A percentile compares a stretch with the other conserved stretches of the same genome.
Evolutionary conservation across 805 yeast species (phyloP).

Genomic region (Pichia kluyveri): DNA sequence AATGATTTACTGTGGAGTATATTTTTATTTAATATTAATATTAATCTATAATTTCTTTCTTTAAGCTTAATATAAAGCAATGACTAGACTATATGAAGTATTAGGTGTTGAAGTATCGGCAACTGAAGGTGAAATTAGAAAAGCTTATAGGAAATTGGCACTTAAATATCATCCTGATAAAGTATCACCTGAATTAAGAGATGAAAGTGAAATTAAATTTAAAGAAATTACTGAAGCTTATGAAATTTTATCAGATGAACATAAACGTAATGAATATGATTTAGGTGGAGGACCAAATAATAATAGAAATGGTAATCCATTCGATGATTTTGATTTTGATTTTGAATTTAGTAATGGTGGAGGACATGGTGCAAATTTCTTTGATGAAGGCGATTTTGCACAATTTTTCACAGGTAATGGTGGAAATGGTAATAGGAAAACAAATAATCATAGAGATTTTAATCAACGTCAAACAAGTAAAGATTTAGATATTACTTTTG

Average conservation of each 20-base stretch:
- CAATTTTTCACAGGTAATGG: constrained; percentile 27
- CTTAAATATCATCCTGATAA: constrained; percentile 86
- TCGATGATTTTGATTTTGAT: constrained; percentile 21
- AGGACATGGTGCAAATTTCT: constrained; percentile 72
- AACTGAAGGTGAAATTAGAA: constrained; percentile 61
- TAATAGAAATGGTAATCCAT: constrained; percentile 3
- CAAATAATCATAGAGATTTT: constrained; percentile 8
- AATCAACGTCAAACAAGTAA: constrained; percentile 20
- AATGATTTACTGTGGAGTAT: background rate
- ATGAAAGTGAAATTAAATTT: constrained; percentile 65
- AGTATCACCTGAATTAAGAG: constrained; percentile 39
- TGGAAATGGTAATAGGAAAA: constrained; percentile 19
- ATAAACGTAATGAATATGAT: constrained; percentile 50
- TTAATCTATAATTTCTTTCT: background rate
- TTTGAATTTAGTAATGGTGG: constrained; percentile 16
- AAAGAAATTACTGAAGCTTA: constrained; percentile 84
- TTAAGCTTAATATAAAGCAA: background rate
- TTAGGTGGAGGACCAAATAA: constrained; percentile 11
- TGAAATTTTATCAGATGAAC: constrained; percentile 69
- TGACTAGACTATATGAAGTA: constrained; percentile 12
- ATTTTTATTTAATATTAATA: background rate
- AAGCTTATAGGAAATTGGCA: constrained; percentile 81
- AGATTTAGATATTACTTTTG: constrained; percentile 8
- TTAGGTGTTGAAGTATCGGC: constrained; percentile 26
- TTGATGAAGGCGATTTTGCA: constrained; percentile 14